Conservation (phyloP, 2,329 filamentous ascomycete species). For the Penicillium expansum region DNA sequence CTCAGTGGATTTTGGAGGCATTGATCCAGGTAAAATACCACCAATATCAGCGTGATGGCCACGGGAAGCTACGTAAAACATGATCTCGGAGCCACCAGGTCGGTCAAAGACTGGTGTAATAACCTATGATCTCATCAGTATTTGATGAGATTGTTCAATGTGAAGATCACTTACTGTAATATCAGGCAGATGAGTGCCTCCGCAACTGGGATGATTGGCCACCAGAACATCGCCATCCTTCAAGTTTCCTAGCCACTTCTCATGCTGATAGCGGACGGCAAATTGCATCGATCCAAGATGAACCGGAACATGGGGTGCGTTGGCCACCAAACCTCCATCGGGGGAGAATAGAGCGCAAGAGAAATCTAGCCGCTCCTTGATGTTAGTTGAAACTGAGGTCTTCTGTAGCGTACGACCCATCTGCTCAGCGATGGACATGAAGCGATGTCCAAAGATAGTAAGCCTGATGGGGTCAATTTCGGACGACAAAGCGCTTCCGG, state of each 20-base stretch:
- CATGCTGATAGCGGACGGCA: slow-evolving; percentile 72
- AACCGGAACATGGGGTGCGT: slow-evolving; percentile 73
- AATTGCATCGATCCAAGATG: slow-evolving; percentile 85
- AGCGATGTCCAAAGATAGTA: slow-evolving; percentile 55
- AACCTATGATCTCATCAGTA: slow-evolving; percentile 36
- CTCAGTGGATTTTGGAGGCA: slow-evolving; percentile 62
- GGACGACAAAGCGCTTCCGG: slow-evolving; percentile 18
- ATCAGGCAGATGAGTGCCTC: slow-evolving; percentile 79
- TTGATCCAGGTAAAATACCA: slow-evolving; percentile 75
- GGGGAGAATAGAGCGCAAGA: slow-evolving; percentile 79
- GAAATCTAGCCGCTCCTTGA: slow-evolving; percentile 83
- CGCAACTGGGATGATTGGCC: slow-evolving; percentile 80
- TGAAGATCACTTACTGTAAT: slow-evolving; percentile 60
- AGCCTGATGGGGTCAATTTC: slow-evolving; percentile 52
- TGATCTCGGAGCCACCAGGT: slow-evolving; percentile 62
- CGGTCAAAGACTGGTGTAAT: slow-evolving; percentile 73
- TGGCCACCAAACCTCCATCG: slow-evolving; percentile 66
- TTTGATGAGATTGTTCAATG: not conserved
- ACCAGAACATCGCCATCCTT: slow-evolving; percentile 79
- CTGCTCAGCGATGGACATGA: slow-evolving; percentile 60
- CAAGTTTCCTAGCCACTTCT: slow-evolving; percentile 75
- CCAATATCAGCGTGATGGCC: slow-evolving; percentile 84
- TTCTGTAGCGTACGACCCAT: slow-evolving; percentile 58
- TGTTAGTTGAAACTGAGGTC: slow-evolving; percentile 61
- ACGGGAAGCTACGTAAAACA: slow-evolving; percentile 78